These are phyloP conservation scores for Asterionellopsis glacialis DNA, from an alignment of 108 stramenopile genomes.

Conservation along the genomic window DNA sequence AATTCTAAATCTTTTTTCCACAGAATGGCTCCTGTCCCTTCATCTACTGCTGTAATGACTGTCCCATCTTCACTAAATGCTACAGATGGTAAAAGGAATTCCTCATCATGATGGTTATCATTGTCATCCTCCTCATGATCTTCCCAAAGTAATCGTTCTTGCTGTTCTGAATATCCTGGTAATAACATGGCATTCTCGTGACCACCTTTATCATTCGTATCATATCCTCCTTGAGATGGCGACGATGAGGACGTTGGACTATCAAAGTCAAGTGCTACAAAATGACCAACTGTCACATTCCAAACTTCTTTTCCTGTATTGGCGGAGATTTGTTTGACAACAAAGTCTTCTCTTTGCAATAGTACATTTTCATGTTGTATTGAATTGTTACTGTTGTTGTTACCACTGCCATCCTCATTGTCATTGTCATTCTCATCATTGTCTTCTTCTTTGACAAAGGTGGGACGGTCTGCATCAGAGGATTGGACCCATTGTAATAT, in stretches of 20 bases:
- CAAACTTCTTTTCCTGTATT: slow-evolving; percentile 60
- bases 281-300: slow-evolving; percentile 71
- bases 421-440: slow-evolving; percentile 15
- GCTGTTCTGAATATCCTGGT: too few relatives aligned
- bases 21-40: slow-evolving; percentile 29
- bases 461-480: slow-evolving; percentile 6
- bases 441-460: slow-evolving; percentile 2
- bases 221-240: not conserved
- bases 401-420: slow-evolving; percentile 6
- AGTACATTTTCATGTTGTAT: slow-evolving; percentile 34
- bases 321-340: slow-evolving; percentile 58
- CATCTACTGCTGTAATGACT: slow-evolving; percentile 46
- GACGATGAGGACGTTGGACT: not conserved
- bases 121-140: not conserved
- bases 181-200: not conserved
- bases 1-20: slow-evolving; percentile 58
- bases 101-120: not conserved
- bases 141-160: too few relatives aligned
- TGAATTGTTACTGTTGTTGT: slow-evolving; percentile 14
- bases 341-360: slow-evolving; percentile 74
- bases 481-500: slow-evolving; percentile 53
- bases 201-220: not conserved
- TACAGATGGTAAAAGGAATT: slow-evolving; percentile 37
- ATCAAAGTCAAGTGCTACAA: slow-evolving; percentile 66
- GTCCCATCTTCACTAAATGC: slow-evolving; percentile 70